Conservation (phyloP, 179 eudicot genomes). For the Silene vulgaris region DNA sequence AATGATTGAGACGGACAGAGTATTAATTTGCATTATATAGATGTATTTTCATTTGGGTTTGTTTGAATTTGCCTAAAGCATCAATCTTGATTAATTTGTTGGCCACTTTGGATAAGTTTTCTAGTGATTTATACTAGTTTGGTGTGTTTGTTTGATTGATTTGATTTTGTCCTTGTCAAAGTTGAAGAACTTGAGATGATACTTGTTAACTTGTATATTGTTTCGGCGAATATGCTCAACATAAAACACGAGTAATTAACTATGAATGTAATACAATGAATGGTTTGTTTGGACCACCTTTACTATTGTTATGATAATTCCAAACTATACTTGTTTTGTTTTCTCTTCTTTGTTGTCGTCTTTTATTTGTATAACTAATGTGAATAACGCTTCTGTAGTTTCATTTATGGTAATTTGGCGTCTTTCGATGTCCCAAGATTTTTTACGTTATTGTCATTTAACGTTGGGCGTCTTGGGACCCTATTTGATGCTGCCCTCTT, state of each 20-base stretch:
- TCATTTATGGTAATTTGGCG: conserved; percentile 8
- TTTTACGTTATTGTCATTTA: background rate
- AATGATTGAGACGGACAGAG: too few relatives aligned
- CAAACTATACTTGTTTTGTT: conserved; percentile 12
- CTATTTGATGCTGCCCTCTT: background rate
- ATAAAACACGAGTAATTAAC: background rate
- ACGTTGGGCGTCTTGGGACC: background rate
- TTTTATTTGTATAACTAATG: background rate
- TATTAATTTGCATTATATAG: background rate
- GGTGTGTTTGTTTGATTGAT: background rate
- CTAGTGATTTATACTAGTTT: background rate
- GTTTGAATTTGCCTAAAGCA: conserved; percentile 1
- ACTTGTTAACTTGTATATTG: background rate
- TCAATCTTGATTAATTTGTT: conserved; percentile 12
- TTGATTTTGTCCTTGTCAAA: background rate
- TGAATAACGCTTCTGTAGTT: background rate
- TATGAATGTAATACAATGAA: conserved; percentile 11
- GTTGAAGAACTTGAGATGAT: background rate
- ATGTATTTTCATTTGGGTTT: background rate
- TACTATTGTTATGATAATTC: conserved; percentile 6
- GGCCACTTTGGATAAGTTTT: conserved; percentile 3
- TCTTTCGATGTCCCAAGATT: background rate
- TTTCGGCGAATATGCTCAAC: conserved; percentile 15
- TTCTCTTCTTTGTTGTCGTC: background rate
- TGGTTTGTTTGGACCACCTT: conserved; percentile 22